Conservation (phyloP, 225 moss, liverwort and hornwort genomes). For the Physcomitrellopsis africana region DNA sequence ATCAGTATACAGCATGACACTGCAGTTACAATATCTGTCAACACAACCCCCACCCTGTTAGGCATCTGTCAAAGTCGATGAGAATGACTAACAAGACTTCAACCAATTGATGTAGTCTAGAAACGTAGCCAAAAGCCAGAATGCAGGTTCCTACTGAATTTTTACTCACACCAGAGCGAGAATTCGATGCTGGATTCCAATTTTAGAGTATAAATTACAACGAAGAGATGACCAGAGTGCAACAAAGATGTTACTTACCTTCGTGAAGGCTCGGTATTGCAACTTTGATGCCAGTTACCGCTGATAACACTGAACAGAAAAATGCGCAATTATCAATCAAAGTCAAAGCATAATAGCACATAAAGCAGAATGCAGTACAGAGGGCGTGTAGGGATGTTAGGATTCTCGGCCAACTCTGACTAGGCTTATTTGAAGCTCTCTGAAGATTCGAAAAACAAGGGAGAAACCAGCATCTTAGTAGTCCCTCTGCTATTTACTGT, state of each 20-base stretch:
- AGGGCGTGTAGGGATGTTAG: not conserved
- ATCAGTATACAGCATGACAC: slow-evolving; percentile 67
- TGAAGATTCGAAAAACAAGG: not conserved
- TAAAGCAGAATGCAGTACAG: not conserved
- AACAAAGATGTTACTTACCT: slow-evolving; percentile 38
- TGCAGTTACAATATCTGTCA: slow-evolving; percentile 65
- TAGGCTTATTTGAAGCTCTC: not conserved
- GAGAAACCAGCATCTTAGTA: not conserved
- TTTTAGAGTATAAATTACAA: not conserved
- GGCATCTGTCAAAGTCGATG: not conserved
- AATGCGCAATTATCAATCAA: not conserved
- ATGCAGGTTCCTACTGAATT: too few species aligned
- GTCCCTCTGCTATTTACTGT: not conserved
- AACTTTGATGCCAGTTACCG: slow-evolving; percentile 78
- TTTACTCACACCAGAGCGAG: not conserved
- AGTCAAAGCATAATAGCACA: slow-evolving; percentile 12
- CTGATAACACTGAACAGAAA: slow-evolving; percentile 71
- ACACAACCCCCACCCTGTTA: not conserved
- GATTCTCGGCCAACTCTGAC: not conserved
- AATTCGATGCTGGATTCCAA: not conserved
- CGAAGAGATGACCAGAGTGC: not conserved
- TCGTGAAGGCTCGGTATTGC: slow-evolving; percentile 64
- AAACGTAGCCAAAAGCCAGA: not conserved
- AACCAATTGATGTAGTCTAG: not conserved
- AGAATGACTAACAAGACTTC: not conserved